Evolutionary conservation across 2,329 filamentous ascomycete species (phyloP).

Genomic region (Xylaria multiplex): DNA sequence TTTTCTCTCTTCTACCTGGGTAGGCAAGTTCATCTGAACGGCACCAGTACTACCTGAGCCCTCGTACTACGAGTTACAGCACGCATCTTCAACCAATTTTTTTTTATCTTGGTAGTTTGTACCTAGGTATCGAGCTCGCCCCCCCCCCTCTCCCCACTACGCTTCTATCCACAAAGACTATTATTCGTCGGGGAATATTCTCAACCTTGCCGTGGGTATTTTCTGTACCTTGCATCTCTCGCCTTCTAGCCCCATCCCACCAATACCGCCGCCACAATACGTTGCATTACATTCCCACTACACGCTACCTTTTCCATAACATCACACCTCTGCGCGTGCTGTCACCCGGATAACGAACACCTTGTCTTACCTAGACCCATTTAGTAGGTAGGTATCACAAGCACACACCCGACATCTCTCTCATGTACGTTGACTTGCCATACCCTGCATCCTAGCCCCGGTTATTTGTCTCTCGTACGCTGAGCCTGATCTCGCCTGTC

Average conservation of each 20-base stretch:
- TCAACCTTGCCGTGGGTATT: constrained; percentile 19
- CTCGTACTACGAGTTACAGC: not conserved
- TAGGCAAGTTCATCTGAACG: not conserved
- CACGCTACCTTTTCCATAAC: constrained; percentile 8
- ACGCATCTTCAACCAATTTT: not conserved
- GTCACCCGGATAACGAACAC: constrained; percentile 16
- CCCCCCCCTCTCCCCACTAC: constrained; percentile 5
- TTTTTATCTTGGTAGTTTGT: no score
- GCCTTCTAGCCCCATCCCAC: constrained; percentile 14
- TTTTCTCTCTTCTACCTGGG: not conserved
- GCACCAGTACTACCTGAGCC: not conserved
- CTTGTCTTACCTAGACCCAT: not conserved
- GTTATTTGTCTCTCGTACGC: constrained; percentile 30
- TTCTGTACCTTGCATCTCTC: constrained; percentile 30
- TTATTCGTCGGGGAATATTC: constrained; percentile 17
- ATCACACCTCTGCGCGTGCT: constrained; percentile 1
- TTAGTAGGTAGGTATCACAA: constrained; percentile 9
- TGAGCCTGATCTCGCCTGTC: constrained; percentile 27
- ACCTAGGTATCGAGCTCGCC: not conserved
- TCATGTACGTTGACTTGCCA: constrained; percentile 29
- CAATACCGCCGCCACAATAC: constrained; percentile 2
- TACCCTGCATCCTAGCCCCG: constrained; percentile 27
- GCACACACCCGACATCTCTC: constrained; percentile 5
- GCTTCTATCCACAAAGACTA: constrained; percentile 5
- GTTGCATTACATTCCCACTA: not conserved